Base-by-base conservation (phyloP, 352 stramenopile genomes). In the Phytophthora agathidicida region DNA sequence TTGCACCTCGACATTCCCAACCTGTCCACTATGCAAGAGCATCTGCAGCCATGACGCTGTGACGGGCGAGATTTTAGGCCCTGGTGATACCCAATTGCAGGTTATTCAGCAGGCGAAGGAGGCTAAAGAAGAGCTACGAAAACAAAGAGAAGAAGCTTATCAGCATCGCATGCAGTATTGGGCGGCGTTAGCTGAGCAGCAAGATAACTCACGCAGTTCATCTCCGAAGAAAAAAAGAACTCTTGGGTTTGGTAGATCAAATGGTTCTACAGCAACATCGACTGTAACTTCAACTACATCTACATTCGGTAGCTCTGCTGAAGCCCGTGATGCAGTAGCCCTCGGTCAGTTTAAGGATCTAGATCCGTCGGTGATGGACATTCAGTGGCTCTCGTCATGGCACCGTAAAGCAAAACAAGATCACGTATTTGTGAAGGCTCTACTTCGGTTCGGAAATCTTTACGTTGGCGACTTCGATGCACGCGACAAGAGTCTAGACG, bases 401-500 rank as follows among this genome's bases (percentile, higher is more conserved):
- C 63, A 87, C 30, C 57, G 60, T 3, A 71, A 65, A 33, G 43
- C 41, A 11, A 68, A 69, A 35, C 39, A 69, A 31, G 52, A 65
- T 32, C 26, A 44, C 1, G 35, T 88, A 7, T 91, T 91, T 47
- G 82, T 77, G 4, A 94, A 94, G 59, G 60, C 80, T 8, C 46
- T 90, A 24, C 56, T 89, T 23, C 78, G 77, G 2, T 74, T 85
- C 37, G 77, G 84, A 22, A 89, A 80, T 50, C 43, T 94, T 8
- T 94, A 91, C 43, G 65, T 96, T 8, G 89, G 90, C 3, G 78
- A 92, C 30, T 96, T 93, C 47, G 35, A 58, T 3, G 30, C 54
- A 11, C 59, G 57, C 11, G 50, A 77, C 11, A 76, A 77, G 3
- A 60, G 27, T 20, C 86, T 90, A 36, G 69, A 98, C 30, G 92